Evolutionary conservation across 768 basidiomycete species (phyloP), one percentile per base, ranked within the genome.

Genomic region (Lanmaoa pseudosensibilis): DNA sequence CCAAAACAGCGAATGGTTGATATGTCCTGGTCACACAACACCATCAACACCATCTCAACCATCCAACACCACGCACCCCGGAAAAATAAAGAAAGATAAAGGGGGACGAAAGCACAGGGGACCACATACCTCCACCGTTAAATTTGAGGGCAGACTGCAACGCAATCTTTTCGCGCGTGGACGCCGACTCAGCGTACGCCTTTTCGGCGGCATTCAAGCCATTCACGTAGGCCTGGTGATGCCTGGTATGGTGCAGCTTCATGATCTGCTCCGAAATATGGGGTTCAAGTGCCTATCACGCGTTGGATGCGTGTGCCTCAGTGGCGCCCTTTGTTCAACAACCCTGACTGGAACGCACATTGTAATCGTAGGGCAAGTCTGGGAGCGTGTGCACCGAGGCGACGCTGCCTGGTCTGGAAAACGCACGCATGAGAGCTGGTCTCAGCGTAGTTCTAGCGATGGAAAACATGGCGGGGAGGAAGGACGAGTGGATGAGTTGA

Each of bases 1-100:
- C 97, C 97, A 99, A 81, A 99, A 99, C 34, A 98, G 79, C 15
- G 94, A 85, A 74, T 96, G 94, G 74, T 97, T 97, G 71, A 95
- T 92, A 68, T 95, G 94, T 4, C 92, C 91, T 63, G 15, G 21
- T 41, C 15, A 23, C 3, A 19, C 18, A 3, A 23, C 16, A 15
- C 38, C 19, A 32, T 39, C 18, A 3, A 23, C 16, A 15, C 38
- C 19, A 32, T 39, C 27, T 30, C 23, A 25, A 19, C 37, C 23
- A 18, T 32, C 32, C 32, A 11, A 11, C 4, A 10, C 32, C 32
- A 18, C 33, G 15, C 19, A 18, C 16, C 19, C 34, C 4, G 32
- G n/a, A n/a, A 27, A 25, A 7, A 10, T 1, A 10, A 33, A 44
- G 15, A 12, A 4, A 5, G 30, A 30, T 3, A 25, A 27, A 38